Conservation (phyloP, 768 basidiomycete species). For the Suillus spraguei region DNA sequence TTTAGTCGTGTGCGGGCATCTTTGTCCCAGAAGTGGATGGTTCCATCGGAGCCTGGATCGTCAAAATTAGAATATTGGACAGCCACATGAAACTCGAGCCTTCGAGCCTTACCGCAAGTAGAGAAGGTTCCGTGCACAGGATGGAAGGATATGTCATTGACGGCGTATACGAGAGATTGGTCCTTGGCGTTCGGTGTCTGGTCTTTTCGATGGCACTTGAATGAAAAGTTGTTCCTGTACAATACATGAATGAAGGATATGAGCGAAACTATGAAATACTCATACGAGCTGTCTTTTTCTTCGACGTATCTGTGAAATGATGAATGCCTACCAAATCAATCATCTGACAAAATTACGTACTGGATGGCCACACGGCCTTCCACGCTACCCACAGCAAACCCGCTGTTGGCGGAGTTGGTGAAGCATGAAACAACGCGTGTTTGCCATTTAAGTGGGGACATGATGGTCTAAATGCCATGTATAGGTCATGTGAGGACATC, state of each 20-base stretch:
- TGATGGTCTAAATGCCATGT: slow-evolving; percentile 56
- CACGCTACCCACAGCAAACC: slow-evolving; percentile 84
- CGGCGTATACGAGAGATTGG: slow-evolving; percentile 74
- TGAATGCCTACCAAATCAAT: not conserved
- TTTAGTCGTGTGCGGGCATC: slow-evolving; percentile 91
- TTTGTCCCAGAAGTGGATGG: slow-evolving; percentile 95
- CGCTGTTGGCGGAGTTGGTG: slow-evolving; percentile 62
- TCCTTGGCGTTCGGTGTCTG: slow-evolving; percentile 56
- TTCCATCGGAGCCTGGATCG: slow-evolving; percentile 72
- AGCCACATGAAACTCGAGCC: slow-evolving; percentile 21
- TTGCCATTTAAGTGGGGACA: slow-evolving; percentile 92
- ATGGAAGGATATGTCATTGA: slow-evolving; percentile 88
- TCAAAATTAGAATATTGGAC: not conserved
- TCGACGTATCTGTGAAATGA: slow-evolving; percentile 69
- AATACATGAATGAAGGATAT: slow-evolving; percentile 3
- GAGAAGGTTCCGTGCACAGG: slow-evolving; percentile 84
- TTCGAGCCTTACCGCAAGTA: slow-evolving; percentile 59
- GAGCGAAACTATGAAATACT: slow-evolving; percentile 18
- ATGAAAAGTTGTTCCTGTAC: slow-evolving; percentile 77
- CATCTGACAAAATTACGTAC: slow-evolving; percentile 50
- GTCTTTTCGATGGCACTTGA: slow-evolving; percentile 80
- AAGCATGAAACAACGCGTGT: slow-evolving; percentile 87
- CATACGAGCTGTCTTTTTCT: slow-evolving; percentile 74
- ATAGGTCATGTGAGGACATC: slow-evolving; percentile 6
- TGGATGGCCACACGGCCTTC: slow-evolving; percentile 96